phyloP scores from a whole-genome alignment of 768 basidiomycete species.

The Pisolithus sp. region DNA sequence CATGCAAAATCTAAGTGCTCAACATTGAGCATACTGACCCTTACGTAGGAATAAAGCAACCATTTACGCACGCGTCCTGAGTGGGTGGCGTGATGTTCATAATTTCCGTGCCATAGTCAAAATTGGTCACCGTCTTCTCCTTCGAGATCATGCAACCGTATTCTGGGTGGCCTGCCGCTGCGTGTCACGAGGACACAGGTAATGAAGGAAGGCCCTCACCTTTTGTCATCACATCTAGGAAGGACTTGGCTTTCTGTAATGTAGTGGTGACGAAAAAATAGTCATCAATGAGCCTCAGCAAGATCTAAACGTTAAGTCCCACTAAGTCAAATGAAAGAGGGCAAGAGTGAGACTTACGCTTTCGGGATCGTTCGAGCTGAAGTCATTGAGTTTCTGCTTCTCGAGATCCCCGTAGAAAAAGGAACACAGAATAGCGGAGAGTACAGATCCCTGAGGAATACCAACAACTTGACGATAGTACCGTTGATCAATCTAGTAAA shows the following conservation, averaged over 20 bases:
- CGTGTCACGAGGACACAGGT: background rate
- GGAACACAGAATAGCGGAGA: slow-evolving; percentile 89
- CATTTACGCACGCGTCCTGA: slow-evolving; percentile 33
- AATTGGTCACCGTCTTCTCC: slow-evolving; percentile 88
- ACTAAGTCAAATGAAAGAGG: background rate
- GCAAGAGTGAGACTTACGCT: slow-evolving; percentile 46
- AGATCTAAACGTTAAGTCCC: slow-evolving; percentile 38
- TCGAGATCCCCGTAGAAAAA: slow-evolving; percentile 96
- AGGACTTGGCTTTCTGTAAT: slow-evolving; percentile 50
- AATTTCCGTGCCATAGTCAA: slow-evolving; percentile 54
- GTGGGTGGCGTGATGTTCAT: slow-evolving; percentile 46
- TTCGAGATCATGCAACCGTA: slow-evolving; percentile 89
- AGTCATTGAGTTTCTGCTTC: slow-evolving; percentile 33
- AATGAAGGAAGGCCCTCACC: slow-evolving; percentile 33
- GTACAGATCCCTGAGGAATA: slow-evolving; percentile 95
- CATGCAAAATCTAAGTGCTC: slow-evolving; percentile 74
- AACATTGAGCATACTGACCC: background rate
- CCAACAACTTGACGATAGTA: slow-evolving; percentile 89
- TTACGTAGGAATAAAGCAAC: background rate
- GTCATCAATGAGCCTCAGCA: slow-evolving; percentile 90
- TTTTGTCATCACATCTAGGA: slow-evolving; percentile 69
- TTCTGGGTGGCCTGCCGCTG: slow-evolving; percentile 69
- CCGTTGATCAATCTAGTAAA: slow-evolving; percentile 63
- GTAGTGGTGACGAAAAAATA: slow-evolving; percentile 83
- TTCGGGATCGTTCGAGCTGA: slow-evolving; percentile 46